Evolutionary conservation across 352 stramenopile species (phyloP), one percentile per base, ranked within the genome.

Genomic region (Globisporangium emineosum): DNA sequence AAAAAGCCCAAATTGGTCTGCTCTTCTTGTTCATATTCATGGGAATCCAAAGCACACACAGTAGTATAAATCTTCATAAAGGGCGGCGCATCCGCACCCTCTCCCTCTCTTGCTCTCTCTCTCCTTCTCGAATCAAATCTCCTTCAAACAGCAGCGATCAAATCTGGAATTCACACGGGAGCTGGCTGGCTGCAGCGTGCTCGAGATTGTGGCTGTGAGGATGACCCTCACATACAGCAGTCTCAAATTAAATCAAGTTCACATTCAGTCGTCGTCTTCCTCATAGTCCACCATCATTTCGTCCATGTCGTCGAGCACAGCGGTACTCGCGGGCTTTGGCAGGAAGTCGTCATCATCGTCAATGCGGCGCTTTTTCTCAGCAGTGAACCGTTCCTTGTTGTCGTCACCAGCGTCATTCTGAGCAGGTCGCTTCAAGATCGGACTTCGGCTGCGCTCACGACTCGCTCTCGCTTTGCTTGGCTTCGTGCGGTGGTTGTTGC

Each of bases 241-340:
- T 64, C 52, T 12, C 25, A 35, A 32, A 13, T 12, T 29, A 27
- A 33, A 42, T 53, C 51, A 57, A 27, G 27, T 42, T 21, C 32
- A 21, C 9, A 40, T 53, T 61, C 86, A 77, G 52, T 91, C 83
- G 49, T 91, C 83, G 62, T 92, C 82, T 75, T 93, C 83, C 65
- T 92, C 84, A 60, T 91, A 93, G 71, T 93, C 84, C 57, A 93
- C 84, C 68, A 83, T 77, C 68, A 80, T 83, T 69, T 91, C 84
- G 72, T 93, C 82, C 67, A 90, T 85, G 57, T 86, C 80, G 52
- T 81, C 80, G 56, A 85, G 81, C 58, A 76, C 63, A 33, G 79
- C 67, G 54, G 79, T 63, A 57, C 63, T 71, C 54, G 70, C 63
- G 59, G 73, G 60, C 57, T 79, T 81, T 27, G 72, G 61, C 49